Conservation (phyloP, 192 early-diverging fungal species). For the Chytriomyces sp. region DNA sequence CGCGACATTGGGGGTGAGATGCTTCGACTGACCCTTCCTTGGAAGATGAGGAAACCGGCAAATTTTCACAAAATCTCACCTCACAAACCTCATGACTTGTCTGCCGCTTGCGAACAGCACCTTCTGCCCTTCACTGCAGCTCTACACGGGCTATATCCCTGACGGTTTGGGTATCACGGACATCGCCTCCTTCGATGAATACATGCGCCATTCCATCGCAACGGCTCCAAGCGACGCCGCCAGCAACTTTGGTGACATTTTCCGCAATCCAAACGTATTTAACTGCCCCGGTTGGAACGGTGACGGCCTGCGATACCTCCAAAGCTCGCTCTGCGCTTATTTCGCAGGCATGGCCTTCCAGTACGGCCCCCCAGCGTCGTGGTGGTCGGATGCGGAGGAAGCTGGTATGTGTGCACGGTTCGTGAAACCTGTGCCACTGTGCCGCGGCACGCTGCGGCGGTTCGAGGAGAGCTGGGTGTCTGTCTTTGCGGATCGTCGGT, state of each 20-base stretch:
- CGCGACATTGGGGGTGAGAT: too few relatives aligned
- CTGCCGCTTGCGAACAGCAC: neutral
- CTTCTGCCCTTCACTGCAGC: neutral
- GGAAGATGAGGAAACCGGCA: too few relatives aligned
- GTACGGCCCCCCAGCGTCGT: neutral
- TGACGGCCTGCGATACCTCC: neutral
- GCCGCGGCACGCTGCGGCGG: neutral
- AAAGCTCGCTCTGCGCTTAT: neutral
- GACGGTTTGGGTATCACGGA: neutral
- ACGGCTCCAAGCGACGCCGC: neutral
- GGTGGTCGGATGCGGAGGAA: too few relatives aligned
- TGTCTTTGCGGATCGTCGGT: neutral
- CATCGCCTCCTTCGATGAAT: slow-evolving; percentile 1
- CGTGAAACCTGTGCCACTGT: neutral
- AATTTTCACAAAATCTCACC: too few relatives aligned
- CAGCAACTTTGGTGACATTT: neutral
- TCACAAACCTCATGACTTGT: slow-evolving; percentile 1
- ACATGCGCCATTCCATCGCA: neutral
- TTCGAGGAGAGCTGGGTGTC: neutral
- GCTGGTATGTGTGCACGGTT: neutral
- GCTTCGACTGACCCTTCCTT: too few relatives aligned
- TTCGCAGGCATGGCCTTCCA: neutral
- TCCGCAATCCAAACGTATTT: neutral
- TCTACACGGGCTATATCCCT: neutral
- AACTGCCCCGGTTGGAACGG: slow-evolving; percentile 4